Evolutionary conservation across 352 stramenopile species (phyloP), one percentile per base, ranked within the genome.

Genomic region (Globisporangium paddicum): DNA sequence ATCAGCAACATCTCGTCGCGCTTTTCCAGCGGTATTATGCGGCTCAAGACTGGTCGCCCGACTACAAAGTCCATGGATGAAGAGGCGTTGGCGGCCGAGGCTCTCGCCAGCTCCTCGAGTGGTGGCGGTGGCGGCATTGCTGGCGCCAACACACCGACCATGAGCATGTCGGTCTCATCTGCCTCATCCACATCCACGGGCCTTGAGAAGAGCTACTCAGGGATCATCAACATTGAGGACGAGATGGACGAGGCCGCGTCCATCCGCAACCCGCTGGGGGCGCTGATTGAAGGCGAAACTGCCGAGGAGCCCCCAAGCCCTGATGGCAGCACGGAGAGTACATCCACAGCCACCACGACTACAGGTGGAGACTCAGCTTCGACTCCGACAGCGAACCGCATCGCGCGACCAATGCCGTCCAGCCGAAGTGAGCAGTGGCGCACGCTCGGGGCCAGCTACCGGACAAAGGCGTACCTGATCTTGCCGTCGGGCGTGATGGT

Each of bases 391-490:
- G 19, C 57, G 4, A 40, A 28, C 14, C 57, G 57, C 18, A 23
- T 34, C 16, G 26, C 28, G 21, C 38, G 35, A 9, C 38, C 34
- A 44, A 46, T 30, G 21, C 58, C 62, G 16, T 67, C 69, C 5
- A 79, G 66, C 28, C 75, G 71, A 45, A 78, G 77, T 37, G 82
- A 90, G 1, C 82, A 89, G 35, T 92, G 82, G 82, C 85, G 83
- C 57, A 81, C 69, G 4, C 49, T 90, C 9, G 72, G 71, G 5
- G 73, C 73, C 6, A 72, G 71, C 16, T 92, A 89, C 62, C 71
- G 77, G n/a, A 94, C 82, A 3, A 90, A 89, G 44, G 71, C 82
- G 10, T 94, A 94, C 66, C 59, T 94, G 30, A 69, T 92, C 19
- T 62, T 94, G 2, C 77, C 82, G 11, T 91, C 77, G 0, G 84